A percentile compares a stretch with the other conserved stretches of the same genome.
phyloP scores from a whole-genome alignment of 2,329 filamentous ascomycete genomes.

The Arthrobotrys entomopaga region DNA sequence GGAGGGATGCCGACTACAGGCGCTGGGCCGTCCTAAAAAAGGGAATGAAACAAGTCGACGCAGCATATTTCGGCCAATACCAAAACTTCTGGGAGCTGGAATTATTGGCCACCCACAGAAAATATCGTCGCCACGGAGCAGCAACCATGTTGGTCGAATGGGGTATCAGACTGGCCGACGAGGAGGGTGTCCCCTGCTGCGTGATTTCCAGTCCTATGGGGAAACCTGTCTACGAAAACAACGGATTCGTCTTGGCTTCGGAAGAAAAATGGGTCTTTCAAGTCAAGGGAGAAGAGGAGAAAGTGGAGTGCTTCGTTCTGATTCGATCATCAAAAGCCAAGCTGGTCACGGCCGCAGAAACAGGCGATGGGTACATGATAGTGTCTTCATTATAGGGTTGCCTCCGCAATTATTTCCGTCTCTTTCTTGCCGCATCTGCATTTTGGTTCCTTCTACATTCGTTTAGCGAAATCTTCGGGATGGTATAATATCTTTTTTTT shows the following conservation, averaged over 20 bases:
- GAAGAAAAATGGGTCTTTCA: constrained; percentile 52
- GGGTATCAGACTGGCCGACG: constrained; percentile 46
- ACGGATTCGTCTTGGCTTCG: constrained; percentile 47
- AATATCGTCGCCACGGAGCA: constrained; percentile 49
- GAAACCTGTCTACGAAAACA: constrained; percentile 49
- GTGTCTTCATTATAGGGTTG: constrained; percentile 52
- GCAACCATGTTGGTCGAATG: constrained; percentile 51
- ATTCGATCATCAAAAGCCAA: constrained; percentile 45
- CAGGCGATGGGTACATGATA: constrained; percentile 53
- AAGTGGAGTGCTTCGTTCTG: constrained; percentile 52
- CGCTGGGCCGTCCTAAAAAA: constrained; percentile 48
- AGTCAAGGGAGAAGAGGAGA: constrained; percentile 52
- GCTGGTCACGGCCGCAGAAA: constrained; percentile 46
- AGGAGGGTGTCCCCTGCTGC: constrained; percentile 53
- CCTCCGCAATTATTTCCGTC: neutral
- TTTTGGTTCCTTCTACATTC: constrained; percentile 5
- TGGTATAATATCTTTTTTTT: constrained; percentile 26
- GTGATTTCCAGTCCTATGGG: constrained; percentile 51
- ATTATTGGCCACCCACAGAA: constrained; percentile 38
- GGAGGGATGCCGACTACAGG: constrained; percentile 48
- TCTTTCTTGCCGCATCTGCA: neutral
- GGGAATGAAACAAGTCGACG: constrained; percentile 45
- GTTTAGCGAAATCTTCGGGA: constrained; percentile 30
- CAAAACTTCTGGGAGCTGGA: constrained; percentile 53
- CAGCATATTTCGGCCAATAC: constrained; percentile 38